Evolutionary conservation across 352 stramenopile genomes (phyloP).

Genomic region (Globisporangium okanoganense): DNA sequence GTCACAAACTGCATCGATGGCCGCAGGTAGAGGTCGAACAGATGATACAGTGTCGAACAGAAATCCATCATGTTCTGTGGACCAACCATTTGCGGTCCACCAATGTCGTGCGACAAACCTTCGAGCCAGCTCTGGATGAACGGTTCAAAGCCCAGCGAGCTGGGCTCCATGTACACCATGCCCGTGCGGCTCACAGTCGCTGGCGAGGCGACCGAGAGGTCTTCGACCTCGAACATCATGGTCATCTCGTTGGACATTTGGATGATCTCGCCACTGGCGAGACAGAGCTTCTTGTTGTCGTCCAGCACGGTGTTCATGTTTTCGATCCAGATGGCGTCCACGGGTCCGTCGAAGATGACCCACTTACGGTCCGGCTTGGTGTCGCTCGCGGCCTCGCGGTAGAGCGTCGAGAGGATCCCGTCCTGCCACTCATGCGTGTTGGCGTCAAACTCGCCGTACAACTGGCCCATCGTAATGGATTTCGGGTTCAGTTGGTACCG

Average conservation of each 20-base stretch:
- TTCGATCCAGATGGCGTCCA: slow-evolving; percentile 97
- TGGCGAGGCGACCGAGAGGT: slow-evolving; percentile 91
- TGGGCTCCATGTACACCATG: slow-evolving; percentile 97
- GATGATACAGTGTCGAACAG: slow-evolving; percentile 44
- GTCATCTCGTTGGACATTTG: slow-evolving; percentile 94
- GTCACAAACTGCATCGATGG: slow-evolving; percentile 81
- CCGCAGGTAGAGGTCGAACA: slow-evolving; percentile 89
- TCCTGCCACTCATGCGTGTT: slow-evolving; percentile 96
- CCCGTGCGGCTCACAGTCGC: slow-evolving; percentile 92
- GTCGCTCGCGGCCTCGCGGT: slow-evolving; percentile 88
- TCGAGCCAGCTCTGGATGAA: slow-evolving; percentile 90
- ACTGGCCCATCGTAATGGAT: slow-evolving; percentile 94
- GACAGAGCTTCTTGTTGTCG: slow-evolving; percentile 95
- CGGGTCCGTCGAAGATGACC: slow-evolving; percentile 94
- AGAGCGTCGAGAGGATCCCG: slow-evolving; percentile 88
- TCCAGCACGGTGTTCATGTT: slow-evolving; percentile 98
- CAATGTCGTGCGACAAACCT: slow-evolving; percentile 54
- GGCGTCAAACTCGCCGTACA: slow-evolving; percentile 94
- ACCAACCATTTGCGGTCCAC: slow-evolving; percentile 31
- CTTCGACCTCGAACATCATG: slow-evolving; percentile 97
- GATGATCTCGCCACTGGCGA: slow-evolving; percentile 94
- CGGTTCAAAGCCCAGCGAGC: slow-evolving; percentile 88
- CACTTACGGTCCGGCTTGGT: slow-evolving; percentile 89
- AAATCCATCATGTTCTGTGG: slow-evolving; percentile 42
- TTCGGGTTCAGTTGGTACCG: slow-evolving; percentile 93